Base-by-base conservation (phyloP, 208 protist genomes). In the Zelonia costaricensis region DNA sequence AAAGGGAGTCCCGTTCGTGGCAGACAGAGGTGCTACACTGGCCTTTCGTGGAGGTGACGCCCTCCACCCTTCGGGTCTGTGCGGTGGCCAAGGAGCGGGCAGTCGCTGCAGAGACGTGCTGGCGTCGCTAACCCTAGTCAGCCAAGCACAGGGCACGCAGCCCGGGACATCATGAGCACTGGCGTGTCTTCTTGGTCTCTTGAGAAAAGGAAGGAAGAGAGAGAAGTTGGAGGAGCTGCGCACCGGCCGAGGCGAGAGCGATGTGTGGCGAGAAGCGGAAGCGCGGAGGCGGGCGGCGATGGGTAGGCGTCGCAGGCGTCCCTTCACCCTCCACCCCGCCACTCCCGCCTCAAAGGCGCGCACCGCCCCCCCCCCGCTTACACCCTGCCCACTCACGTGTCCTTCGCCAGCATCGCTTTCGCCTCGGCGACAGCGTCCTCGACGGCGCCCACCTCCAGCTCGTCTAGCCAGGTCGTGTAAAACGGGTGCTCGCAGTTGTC, bases 401-500 rank as follows among this genome's bases (percentile, higher is more conserved):
- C 52, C 27, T 30, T 12, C 36, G n/a, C 39, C 30, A 73, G 46
- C 22, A 39, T 42, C 42, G 44, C 58, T 47, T 62, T 53, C n/a
- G 65, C 62, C 25, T 64, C 62, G 12, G 53, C 40, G 0, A 89
- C 45, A 42, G 84, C 61, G 60, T 87, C 81, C 40, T 69, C 77
- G 36, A 89, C 52, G 6, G 76, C 59, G 13, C 59, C 65, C 0
- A 85, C 31, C 18, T 74, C 58, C 22, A 87, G 62, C 36, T 53
- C 67, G 44, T 92, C 80, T 7, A 95, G 62, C 86, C 82, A 91
- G 40, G 54, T 55, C 15, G 82, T 9, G 52, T 79, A 90, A 36
- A 82, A 73, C 2, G 90, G 90, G 28, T 93, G 84, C 40, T 95
- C 90, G 20, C 67, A 69, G 65, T 93, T 93, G 46, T 86, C 76